These are phyloP conservation scores for Aspergillus unguis DNA, from an alignment of 2,329 filamentous ascomycete genomes.

Conservation along the genomic window DNA sequence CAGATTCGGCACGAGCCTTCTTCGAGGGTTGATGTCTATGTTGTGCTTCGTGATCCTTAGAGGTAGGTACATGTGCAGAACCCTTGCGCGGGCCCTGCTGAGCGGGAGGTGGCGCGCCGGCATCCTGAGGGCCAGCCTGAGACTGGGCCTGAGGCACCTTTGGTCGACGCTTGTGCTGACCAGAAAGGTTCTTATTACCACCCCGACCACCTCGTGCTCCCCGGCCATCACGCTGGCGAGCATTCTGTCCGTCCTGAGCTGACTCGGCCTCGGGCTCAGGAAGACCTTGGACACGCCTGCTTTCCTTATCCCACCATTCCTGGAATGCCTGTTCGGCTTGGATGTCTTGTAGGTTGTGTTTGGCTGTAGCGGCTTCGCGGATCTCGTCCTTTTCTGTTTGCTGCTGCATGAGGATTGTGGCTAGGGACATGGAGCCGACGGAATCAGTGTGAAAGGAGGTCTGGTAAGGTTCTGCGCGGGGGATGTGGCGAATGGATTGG, in stretches of 20 bases:
- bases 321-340: conserved; percentile 97
- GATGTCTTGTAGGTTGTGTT: conserved; percentile 87
- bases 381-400: conserved; percentile 77
- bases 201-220: conserved; percentile 11
- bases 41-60: too few relatives aligned
- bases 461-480: conserved; percentile 28
- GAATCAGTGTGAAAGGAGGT: conserved; percentile 49
- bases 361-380: conserved; percentile 73
- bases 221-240: background rate
- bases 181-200: conserved; percentile 7
- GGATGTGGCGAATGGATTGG: conserved; percentile 51
- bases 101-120: conserved; percentile 5
- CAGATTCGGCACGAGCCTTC: background rate
- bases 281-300: conserved; percentile 35
- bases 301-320: conserved; percentile 52
- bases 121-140: background rate
- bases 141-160: conserved; percentile 5
- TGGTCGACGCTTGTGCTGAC: conserved; percentile 17
- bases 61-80: background rate
- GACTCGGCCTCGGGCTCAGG: conserved; percentile 22
- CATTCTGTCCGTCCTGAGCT: background rate
- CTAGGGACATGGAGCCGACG: conserved; percentile 68
- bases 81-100: conserved; percentile 13
- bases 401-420: conserved; percentile 86
- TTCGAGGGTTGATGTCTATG: too few relatives aligned